These are phyloP conservation scores for Coemansia sp. DNA, from an alignment of 192 early-diverging fungal genomes.

Conservation along the genomic window DNA sequence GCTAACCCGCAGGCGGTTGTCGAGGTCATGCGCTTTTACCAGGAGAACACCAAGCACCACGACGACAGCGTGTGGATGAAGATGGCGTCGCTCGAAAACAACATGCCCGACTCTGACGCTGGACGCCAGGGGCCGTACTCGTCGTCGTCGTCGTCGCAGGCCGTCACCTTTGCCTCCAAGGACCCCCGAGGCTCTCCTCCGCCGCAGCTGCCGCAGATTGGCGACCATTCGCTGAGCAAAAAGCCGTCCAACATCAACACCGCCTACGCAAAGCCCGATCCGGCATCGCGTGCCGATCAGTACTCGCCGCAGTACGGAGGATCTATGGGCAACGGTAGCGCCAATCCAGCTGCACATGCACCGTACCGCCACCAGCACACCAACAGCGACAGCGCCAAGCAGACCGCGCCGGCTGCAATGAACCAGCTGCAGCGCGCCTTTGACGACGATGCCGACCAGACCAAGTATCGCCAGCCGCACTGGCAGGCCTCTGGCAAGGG, in stretches of 20 bases:
- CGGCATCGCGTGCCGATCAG: slow-evolving; percentile 19
- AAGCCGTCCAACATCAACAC: slow-evolving; percentile 37
- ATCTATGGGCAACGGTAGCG: not conserved
- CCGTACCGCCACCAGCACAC: slow-evolving; percentile 50
- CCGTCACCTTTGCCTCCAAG: slow-evolving; percentile 8
- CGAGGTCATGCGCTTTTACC: slow-evolving; percentile 82
- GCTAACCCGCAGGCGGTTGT: slow-evolving; percentile 87
- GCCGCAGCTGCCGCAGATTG: slow-evolving; percentile 46
- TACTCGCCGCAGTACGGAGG: slow-evolving; percentile 36
- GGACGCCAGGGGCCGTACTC: slow-evolving; percentile 23
- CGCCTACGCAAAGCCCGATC: slow-evolving; percentile 16
- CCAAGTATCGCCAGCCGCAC: slow-evolving; percentile 44
- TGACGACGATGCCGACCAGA: slow-evolving; percentile 44
- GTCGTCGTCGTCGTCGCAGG: slow-evolving; percentile 11
- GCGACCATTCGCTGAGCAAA: slow-evolving; percentile 28
- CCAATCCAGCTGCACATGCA: slow-evolving; percentile 26
- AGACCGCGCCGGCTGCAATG: slow-evolving; percentile 1
- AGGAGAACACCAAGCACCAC: slow-evolving; percentile 56
- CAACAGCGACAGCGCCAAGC: slow-evolving; percentile 32
- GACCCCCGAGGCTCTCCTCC: slow-evolving; percentile 29
- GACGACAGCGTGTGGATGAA: slow-evolving; percentile 49
- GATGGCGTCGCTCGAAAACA: slow-evolving; percentile 39
- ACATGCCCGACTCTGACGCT: slow-evolving; percentile 27
- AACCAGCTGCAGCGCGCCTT: slow-evolving; percentile 33
- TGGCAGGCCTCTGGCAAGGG: slow-evolving; percentile 32